Conservation (phyloP, 768 basidiomycete genomes). For the Tubosaeta sp. region DNA sequence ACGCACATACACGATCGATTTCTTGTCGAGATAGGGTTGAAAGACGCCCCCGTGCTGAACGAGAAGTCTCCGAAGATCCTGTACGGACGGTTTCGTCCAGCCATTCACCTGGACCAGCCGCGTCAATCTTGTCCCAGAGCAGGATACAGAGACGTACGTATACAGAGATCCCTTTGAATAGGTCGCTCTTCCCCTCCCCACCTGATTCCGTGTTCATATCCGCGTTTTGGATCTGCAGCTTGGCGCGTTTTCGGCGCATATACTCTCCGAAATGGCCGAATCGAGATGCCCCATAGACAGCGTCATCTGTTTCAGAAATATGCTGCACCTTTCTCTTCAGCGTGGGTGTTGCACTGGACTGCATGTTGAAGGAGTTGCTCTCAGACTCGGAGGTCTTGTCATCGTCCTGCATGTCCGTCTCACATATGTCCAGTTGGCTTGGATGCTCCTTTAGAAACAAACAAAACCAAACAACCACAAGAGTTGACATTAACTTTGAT, state of each 20-base stretch:
- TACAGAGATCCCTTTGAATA: slow-evolving; percentile 74
- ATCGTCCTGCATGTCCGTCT: slow-evolving; percentile 7
- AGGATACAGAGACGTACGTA: slow-evolving; percentile 56
- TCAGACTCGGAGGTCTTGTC: slow-evolving; percentile 22
- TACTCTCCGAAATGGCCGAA: slow-evolving; percentile 89
- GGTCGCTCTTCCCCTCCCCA: slow-evolving; percentile 33
- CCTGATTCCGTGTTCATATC: slow-evolving; percentile 28
- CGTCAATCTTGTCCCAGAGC: neutral
- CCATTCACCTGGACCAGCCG: slow-evolving; percentile 70
- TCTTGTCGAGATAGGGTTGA: slow-evolving; percentile 79
- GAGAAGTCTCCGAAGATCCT: slow-evolving; percentile 77
- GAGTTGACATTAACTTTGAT: neutral
- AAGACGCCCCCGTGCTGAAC: slow-evolving; percentile 79
- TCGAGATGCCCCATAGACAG: slow-evolving; percentile 68
- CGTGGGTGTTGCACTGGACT: slow-evolving; percentile 2
- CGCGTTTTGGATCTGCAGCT: slow-evolving; percentile 78
- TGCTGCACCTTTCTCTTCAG: slow-evolving; percentile 16
- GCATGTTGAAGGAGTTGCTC: slow-evolving; percentile 12
- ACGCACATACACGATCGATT: slow-evolving; percentile 59
- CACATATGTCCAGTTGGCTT: slow-evolving; percentile 1
- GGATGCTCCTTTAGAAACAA: neutral
- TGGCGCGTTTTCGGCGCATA: slow-evolving; percentile 86
- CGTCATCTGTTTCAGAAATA: slow-evolving; percentile 32
- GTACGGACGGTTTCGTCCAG: slow-evolving; percentile 80
- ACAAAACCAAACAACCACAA: neutral